Conservation (phyloP, 1,284 basidiomycete genomes). For the Hemileia vastatrix region DNA sequence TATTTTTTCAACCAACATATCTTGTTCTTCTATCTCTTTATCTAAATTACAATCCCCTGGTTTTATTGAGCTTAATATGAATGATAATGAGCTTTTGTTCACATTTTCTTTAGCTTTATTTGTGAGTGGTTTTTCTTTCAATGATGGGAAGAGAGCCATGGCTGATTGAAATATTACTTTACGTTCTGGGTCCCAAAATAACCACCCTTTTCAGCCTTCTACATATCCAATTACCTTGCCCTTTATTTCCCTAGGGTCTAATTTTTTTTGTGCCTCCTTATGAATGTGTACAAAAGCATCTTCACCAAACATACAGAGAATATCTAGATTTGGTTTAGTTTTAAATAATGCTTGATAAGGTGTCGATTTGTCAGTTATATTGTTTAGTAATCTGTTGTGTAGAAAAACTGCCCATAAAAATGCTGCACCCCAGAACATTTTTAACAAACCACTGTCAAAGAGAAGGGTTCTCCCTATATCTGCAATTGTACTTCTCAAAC, state of each 20-base stretch:
- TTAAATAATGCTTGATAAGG: conserved; percentile 1
- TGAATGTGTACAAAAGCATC: background rate
- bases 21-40: no score
- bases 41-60: no score
- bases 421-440: background rate
- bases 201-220: background rate
- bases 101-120: no score
- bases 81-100: no score
- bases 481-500: background rate
- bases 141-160: no score
- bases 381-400: background rate
- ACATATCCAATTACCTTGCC: background rate
- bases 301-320: background rate
- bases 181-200: background rate
- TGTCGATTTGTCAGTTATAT: background rate
- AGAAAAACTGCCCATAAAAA: background rate
- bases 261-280: background rate
- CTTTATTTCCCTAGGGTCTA: background rate
- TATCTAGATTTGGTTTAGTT: background rate
- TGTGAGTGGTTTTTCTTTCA: no score
- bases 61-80: no score
- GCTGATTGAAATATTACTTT: no score
- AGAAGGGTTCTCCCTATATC: background rate
- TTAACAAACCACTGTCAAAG: background rate
- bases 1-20: no score